A percentile compares a stretch with the other conserved stretches of the same genome.
phyloP scores from a whole-genome alignment of 805 yeast genomes.

The Ogataea pilisensis region DNA sequence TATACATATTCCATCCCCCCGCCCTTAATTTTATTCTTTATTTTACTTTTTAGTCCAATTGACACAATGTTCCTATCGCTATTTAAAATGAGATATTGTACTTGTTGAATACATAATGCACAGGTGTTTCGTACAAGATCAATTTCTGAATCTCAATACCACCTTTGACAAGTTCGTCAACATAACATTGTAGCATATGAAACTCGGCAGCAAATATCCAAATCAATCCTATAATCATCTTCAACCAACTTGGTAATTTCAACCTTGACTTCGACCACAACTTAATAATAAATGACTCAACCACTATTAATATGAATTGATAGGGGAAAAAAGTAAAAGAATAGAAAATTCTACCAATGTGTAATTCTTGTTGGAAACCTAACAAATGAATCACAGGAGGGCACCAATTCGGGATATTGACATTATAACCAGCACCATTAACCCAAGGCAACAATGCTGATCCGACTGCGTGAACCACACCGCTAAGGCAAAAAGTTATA shows the following conservation, averaged over 20 bases:
- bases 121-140: background rate
- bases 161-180: conserved; percentile 18
- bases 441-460: conserved; percentile 11
- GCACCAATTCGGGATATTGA: conserved; percentile 9
- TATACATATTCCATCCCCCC: no score
- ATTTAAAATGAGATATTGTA: conserved; percentile 2
- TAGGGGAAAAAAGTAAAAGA: conserved; percentile 17
- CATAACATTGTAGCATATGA: conserved; percentile 7
- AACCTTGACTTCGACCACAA: conserved; percentile 1
- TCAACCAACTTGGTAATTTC: conserved; percentile 2
- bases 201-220: conserved; percentile 13
- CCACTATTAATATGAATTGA: conserved; percentile 9
- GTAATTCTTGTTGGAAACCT: background rate
- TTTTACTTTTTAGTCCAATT: background rate
- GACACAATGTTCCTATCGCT: background rate
- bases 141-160: conserved; percentile 11
- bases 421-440: conserved; percentile 6
- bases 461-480: conserved; percentile 14
- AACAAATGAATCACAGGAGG: conserved; percentile 2
- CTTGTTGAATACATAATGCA: conserved; percentile 1
- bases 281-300: conserved; percentile 4
- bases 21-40: no score
- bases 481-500: conserved; percentile 12
- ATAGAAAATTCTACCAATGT: conserved; percentile 10
- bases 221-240: conserved; percentile 6